These are phyloP conservation scores for Hypoxylon cercidicola DNA, from an alignment of 495 filamentous ascomycete genomes.

Conservation along the genomic window DNA sequence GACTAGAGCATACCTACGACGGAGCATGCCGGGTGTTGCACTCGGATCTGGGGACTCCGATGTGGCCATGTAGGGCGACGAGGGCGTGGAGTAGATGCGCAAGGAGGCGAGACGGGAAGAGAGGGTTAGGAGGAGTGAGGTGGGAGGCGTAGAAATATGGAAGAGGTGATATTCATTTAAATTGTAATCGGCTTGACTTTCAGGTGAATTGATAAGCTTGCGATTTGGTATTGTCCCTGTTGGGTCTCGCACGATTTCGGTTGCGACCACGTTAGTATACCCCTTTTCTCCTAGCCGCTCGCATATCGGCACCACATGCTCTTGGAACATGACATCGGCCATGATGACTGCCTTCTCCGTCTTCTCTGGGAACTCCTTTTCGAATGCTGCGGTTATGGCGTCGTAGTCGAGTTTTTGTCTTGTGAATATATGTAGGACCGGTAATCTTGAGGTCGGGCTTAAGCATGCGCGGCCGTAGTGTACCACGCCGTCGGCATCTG, in stretches of 20 bases:
- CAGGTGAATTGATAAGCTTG: slow-evolving; percentile 42
- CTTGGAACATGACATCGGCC: slow-evolving; percentile 87
- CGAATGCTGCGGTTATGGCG: slow-evolving; percentile 69
- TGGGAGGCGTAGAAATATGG: slow-evolving; percentile 88
- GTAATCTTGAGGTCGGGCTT: slow-evolving; percentile 86
- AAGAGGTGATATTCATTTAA: slow-evolving; percentile 82
- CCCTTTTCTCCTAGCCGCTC: slow-evolving; percentile 55
- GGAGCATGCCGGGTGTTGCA: slow-evolving; percentile 64
- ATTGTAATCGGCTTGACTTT: slow-evolving; percentile 38
- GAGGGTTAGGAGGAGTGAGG: slow-evolving; percentile 85
- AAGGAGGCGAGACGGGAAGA: slow-evolving; percentile 81
- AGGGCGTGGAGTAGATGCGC: slow-evolving; percentile 75
- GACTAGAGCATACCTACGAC: slow-evolving; percentile 86
- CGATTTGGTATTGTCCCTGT: slow-evolving; percentile 89
- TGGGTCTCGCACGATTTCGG: slow-evolving; percentile 80
- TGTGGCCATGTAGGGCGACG: slow-evolving; percentile 59
- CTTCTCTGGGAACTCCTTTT: slow-evolving; percentile 70
- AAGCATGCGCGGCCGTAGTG: slow-evolving; percentile 95
- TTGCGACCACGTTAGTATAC: slow-evolving; percentile 75
- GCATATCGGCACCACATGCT: slow-evolving; percentile 65
- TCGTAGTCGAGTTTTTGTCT: slow-evolving; percentile 69
- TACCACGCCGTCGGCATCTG: slow-evolving; percentile 88
- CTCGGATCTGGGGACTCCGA: slow-evolving; percentile 52
- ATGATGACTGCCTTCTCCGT: slow-evolving; percentile 77
- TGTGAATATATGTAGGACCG: slow-evolving; percentile 94